Base-by-base conservation (phyloP, 345 rosid species). In the Linum usitatissimum region DNA sequence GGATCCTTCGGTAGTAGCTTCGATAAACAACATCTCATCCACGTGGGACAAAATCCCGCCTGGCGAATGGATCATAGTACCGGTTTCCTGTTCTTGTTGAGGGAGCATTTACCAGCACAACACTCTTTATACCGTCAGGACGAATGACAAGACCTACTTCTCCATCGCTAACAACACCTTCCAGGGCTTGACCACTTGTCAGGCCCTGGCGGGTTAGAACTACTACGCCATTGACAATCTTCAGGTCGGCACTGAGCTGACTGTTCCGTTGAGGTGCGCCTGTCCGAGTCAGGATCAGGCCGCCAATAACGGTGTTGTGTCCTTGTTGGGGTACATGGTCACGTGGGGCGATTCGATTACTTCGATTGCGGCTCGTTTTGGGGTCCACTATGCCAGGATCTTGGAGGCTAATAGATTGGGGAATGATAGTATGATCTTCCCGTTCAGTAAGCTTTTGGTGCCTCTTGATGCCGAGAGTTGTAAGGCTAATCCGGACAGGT, bases 131-230 rank as follows among this genome's bases (percentile, higher is more conserved):
- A 63, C 30, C 9, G 5, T 31, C 6, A 18, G 30, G 17, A 0
- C 0, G 4, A 3, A 2, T 5, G 21, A 18, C 2, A 68, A 63
- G 0, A 64, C 70, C 0, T 70, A 60, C 64, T 70, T 70, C 28
- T 0, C 0, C 0, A 14, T 75, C 1, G 69, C 78, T 54, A 67
- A 70, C 57, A 6, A 64, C 60, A 75, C 67, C 19, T 75, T 60
- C 57, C 78, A 75, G 34, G 75, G 72, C 66, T 53, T 70, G 9
- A 67, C 66, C 6, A 75, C 74, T 53, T 75, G 78, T 49, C 75
- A 70, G 60, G 71, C 74, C 53, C 17, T 70, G 31, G 31, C 23
- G 3, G 60, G 36, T 5, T 75, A 70, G 23, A 75, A 70, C 42
- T 20, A 54, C 13, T 56, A 40, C 18, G 57, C 18, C 0, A 0